Percentiles rank a stretch among this genome's conserved stretches.
These are phyloP conservation scores for Aspergillus sclerotiicarbonarius DNA, from an alignment of 495 filamentous ascomycete species.

Conservation along the genomic window DNA sequence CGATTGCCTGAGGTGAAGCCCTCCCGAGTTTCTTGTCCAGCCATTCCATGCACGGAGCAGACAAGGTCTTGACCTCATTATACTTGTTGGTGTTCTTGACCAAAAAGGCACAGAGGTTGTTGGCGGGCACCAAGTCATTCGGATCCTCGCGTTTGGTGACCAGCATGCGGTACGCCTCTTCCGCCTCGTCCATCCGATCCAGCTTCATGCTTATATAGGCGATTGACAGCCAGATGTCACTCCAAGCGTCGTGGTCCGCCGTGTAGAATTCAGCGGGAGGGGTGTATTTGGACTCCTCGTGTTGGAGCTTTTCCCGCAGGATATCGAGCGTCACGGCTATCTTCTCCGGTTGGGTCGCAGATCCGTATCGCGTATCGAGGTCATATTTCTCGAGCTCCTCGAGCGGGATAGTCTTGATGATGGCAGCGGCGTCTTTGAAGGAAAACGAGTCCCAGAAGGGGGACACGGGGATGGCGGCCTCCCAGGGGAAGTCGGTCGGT, in stretches of 20 bases:
- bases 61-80: background rate
- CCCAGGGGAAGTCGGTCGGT: background rate
- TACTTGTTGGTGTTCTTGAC: background rate
- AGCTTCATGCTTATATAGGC: background rate
- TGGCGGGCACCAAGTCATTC: background rate
- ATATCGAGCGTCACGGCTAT: background rate
- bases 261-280: background rate
- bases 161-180: background rate
- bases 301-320: background rate
- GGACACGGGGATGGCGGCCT: background rate
- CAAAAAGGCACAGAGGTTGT: background rate
- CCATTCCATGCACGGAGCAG: background rate
- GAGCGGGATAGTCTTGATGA: background rate
- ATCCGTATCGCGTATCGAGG: background rate
- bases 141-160: background rate
- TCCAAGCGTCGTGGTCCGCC: background rate
- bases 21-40: background rate
- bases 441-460: background rate
- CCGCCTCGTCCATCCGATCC: background rate
- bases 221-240: background rate
- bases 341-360: background rate
- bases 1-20: background rate
- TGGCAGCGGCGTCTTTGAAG: background rate
- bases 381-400: background rate
- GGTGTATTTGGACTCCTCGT: background rate